A percentile compares a stretch with the other conserved stretches of the same genome.
These are phyloP conservation scores for Phytophthora hibernalis DNA, from an alignment of 352 stramenopile genomes.

Conservation along the genomic window DNA sequence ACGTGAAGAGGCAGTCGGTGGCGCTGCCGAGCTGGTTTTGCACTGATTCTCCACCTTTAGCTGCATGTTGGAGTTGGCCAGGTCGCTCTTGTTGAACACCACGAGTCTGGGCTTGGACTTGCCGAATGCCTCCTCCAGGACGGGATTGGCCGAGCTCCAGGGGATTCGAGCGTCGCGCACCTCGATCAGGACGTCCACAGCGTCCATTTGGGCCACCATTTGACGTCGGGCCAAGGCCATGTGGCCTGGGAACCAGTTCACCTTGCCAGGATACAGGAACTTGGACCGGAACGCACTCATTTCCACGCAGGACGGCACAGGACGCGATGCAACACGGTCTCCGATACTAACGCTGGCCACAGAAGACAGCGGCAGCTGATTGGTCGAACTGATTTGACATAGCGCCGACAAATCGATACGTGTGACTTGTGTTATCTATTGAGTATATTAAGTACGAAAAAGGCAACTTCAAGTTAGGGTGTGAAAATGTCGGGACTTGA, in stretches of 20 bases:
- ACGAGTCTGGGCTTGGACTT: conserved; percentile 82
- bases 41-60: conserved; percentile 74
- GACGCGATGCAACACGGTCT: conserved; percentile 16
- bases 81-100: conserved; percentile 90
- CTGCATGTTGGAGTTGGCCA: conserved; percentile 89
- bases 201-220: conserved; percentile 85
- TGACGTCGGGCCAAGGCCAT: conserved; percentile 83
- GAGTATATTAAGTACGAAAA: conserved; percentile 4
- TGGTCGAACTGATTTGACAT: conserved; percentile 9
- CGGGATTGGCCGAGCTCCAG: conserved; percentile 83
- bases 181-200: conserved; percentile 85
- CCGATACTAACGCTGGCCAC: conserved; percentile 15
- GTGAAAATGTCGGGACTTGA: conserved; percentile 45
- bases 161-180: conserved; percentile 86
- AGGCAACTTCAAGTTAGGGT: conserved; percentile 24
- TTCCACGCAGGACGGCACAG: conserved; percentile 9
- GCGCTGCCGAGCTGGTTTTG: conserved; percentile 40
- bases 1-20: conserved; percentile 80
- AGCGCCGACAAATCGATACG: neutral
- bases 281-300: conserved; percentile 80
- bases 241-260: conserved; percentile 91
- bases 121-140: conserved; percentile 80
- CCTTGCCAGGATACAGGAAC: conserved; percentile 81
- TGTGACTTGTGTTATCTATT: neutral
- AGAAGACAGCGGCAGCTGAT: conserved; percentile 12